Percentiles rank a stretch among this genome's conserved stretches.
These are phyloP conservation scores for Kurtzmaniella quercitrusa DNA, from an alignment of 1,139 yeast genomes.

Conservation along the genomic window DNA sequence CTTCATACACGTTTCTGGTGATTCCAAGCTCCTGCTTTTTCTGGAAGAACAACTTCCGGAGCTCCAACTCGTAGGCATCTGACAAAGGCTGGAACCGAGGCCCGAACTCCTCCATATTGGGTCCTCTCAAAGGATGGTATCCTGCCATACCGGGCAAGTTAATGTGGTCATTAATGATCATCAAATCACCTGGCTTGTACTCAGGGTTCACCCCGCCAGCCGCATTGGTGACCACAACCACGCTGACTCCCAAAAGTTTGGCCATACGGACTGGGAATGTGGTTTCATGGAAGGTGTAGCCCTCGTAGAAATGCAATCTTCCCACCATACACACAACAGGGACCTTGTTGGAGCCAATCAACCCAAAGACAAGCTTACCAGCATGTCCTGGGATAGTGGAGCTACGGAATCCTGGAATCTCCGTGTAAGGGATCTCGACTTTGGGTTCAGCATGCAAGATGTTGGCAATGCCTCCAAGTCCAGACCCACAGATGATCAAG, in stretches of 20 bases:
- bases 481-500: conserved; percentile 91
- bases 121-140: conserved; percentile 81
- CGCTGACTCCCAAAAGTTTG: conserved; percentile 53
- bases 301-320: conserved; percentile 87
- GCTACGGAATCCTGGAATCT: conserved; percentile 74
- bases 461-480: conserved; percentile 80
- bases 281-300: conserved; percentile 74
- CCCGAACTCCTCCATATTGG: conserved; percentile 75
- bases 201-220: conserved; percentile 80
- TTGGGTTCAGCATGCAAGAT: conserved; percentile 37
- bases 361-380: conserved; percentile 78
- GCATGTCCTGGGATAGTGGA: conserved; percentile 91
- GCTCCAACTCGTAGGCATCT: conserved; percentile 79
- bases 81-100: conserved; percentile 85
- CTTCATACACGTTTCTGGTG: conserved; percentile 71
- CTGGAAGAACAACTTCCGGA: conserved; percentile 56
- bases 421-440: conserved; percentile 54
- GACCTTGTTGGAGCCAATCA: conserved; percentile 60
- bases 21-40: conserved; percentile 46
- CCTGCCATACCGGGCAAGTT: conserved; percentile 91
- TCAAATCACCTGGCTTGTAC: conserved; percentile 80
- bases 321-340: conserved; percentile 95
- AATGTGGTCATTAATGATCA: conserved; percentile 86
- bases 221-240: conserved; percentile 82
- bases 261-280: conserved; percentile 85